These are phyloP conservation scores for Aspergillus conjunctus DNA, from an alignment of 495 filamentous ascomycete species.

Conservation along the genomic window DNA sequence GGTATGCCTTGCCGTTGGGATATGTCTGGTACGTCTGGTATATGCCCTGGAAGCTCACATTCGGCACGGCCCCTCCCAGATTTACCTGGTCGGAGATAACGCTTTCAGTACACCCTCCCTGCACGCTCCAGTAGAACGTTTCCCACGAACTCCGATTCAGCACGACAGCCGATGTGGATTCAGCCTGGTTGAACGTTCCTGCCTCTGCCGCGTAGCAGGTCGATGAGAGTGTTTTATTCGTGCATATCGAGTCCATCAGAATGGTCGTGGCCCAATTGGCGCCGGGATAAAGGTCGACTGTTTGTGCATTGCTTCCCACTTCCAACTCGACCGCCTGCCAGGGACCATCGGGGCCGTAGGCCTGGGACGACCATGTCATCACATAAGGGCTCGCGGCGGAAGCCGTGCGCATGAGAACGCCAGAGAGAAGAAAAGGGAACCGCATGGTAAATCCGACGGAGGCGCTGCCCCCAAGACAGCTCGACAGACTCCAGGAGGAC, in stretches of 20 bases:
- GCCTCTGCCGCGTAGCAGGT: conserved; percentile 20
- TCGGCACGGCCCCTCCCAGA: conserved; percentile 10
- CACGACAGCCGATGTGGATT: conserved; percentile 6
- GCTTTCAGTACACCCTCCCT: conserved; percentile 10
- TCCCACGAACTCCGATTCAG: conserved; percentile 3
- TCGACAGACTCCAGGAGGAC: background rate
- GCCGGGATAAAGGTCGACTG: conserved; percentile 19
- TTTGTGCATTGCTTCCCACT: conserved; percentile 18
- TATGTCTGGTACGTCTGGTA: conserved; percentile 25
- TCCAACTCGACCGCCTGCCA: conserved; percentile 21
- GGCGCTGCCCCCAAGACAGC: background rate
- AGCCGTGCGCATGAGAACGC: background rate
- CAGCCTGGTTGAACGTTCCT: conserved; percentile 14
- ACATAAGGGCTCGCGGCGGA: conserved; percentile 8
- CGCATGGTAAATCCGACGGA: background rate
- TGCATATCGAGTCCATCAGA: conserved; percentile 13
- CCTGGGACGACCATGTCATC: conserved; percentile 19
- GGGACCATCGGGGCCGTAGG: conserved; percentile 25
- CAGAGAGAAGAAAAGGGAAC: background rate
- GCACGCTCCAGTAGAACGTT: conserved; percentile 18
- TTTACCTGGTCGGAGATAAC: conserved; percentile 15
- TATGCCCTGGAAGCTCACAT: conserved; percentile 18
- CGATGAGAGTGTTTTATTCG: conserved; percentile 17
- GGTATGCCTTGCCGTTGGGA: conserved; percentile 20
- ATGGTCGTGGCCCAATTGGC: conserved; percentile 16